Percentiles rank a stretch among this genome's conserved stretches.
Evolutionary conservation across 257 asterid species (phyloP).

Genomic region (Nicotiana undulata): DNA sequence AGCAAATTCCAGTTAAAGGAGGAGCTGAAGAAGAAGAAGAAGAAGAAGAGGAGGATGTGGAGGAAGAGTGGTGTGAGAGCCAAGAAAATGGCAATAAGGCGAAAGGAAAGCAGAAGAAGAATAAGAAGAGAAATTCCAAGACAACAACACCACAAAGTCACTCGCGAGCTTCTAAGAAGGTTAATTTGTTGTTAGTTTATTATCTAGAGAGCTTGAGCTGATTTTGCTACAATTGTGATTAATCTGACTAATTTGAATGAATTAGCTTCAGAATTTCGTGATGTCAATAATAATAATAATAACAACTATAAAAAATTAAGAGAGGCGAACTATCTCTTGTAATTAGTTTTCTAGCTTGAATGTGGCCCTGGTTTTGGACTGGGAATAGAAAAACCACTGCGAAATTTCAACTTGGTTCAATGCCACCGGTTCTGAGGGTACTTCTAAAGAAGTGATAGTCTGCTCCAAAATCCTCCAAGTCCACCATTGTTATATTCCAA

Average conservation of each 20-base stretch:
- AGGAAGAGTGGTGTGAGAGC: constrained; percentile 36
- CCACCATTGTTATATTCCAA: not conserved
- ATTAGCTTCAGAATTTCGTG: not conserved
- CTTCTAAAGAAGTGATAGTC: not conserved
- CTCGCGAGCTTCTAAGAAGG: constrained; percentile 45
- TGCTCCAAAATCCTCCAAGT: not conserved
- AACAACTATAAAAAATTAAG: not conserved
- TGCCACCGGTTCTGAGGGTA: not conserved
- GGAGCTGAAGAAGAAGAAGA: constrained; percentile 12
- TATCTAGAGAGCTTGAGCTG: not conserved
- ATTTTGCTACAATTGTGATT: not conserved
- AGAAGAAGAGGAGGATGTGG: constrained; percentile 25
- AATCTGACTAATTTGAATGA: not conserved
- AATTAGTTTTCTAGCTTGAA: not conserved
- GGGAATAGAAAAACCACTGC: not conserved
- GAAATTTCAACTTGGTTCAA: not conserved
- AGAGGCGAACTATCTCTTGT: not conserved
- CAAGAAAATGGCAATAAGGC: constrained; percentile 17
- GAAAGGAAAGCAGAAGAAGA: constrained; percentile 23
- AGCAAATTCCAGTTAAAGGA: constrained; percentile 21
- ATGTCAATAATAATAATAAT: not conserved
- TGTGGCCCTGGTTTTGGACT: not conserved
- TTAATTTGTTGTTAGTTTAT: not conserved
- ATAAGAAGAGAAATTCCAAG: constrained; percentile 30
- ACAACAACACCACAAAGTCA: constrained; percentile 20